phyloP scores from a whole-genome alignment of 192 early-diverging fungal species.

The Podila clonocystis region DNA sequence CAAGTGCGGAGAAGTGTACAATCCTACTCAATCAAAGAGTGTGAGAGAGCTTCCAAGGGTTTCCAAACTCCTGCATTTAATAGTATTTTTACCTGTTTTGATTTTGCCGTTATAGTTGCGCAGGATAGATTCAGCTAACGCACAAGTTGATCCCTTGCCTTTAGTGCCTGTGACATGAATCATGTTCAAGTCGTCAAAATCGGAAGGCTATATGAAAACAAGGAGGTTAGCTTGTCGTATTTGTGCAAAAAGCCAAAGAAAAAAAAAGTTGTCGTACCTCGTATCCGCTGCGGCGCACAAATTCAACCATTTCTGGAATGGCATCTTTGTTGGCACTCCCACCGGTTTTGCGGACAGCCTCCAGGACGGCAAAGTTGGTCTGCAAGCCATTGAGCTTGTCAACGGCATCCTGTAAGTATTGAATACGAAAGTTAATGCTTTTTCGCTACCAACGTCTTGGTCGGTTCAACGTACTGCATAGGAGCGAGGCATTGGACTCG shows the following conservation, averaged over 20 bases:
- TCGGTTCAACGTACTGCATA: conserved; percentile 24
- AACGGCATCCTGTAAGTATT: conserved; percentile 72
- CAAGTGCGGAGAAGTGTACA: conserved; percentile 95
- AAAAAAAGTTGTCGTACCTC: conserved; percentile 54
- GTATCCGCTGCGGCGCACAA: conserved; percentile 78
- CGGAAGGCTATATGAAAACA: conserved; percentile 50
- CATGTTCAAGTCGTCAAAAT: conserved; percentile 79
- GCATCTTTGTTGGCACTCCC: conserved; percentile 65
- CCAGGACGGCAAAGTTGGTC: conserved; percentile 84
- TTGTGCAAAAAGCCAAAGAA: background rate
- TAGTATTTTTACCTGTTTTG: conserved; percentile 33
- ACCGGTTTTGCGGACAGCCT: conserved; percentile 74
- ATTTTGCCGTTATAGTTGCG: conserved; percentile 47
- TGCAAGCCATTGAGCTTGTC: conserved; percentile 85
- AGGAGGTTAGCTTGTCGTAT: conserved; percentile 24
- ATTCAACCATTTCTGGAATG: conserved; percentile 73
- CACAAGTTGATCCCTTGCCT: conserved; percentile 88
- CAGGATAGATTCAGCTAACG: conserved; percentile 85
- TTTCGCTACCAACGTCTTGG: background rate
- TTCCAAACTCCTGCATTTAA: background rate
- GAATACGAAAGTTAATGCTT: background rate
- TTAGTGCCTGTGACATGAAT: conserved; percentile 90
- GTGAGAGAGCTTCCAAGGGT: background rate
- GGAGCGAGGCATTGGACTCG: conserved; percentile 46
- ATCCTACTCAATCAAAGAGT: conserved; percentile 58